Conservation (phyloP, 2,329 filamentous ascomycete genomes). For the Hypocreales sp. region DNA sequence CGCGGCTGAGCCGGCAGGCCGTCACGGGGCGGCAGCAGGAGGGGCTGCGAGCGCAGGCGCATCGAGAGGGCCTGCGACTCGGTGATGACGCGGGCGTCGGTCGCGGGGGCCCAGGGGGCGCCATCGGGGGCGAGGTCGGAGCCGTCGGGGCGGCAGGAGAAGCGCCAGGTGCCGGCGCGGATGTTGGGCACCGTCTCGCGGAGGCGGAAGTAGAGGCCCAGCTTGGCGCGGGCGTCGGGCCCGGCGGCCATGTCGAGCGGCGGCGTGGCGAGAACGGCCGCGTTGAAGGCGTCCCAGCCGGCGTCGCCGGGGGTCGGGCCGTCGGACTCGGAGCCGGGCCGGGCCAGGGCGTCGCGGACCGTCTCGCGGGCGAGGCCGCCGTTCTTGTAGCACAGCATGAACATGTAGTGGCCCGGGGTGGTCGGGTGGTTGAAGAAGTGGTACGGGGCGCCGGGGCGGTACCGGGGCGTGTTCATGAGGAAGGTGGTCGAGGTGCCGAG, state of each 20-base stretch:
- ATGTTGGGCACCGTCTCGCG: conserved; percentile 95
- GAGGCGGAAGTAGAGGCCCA: conserved; percentile 89
- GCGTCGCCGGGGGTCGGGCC: conserved; percentile 28
- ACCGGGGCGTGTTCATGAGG: conserved; percentile 88
- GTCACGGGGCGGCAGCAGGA: conserved; percentile 43
- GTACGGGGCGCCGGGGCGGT: conserved; percentile 77
- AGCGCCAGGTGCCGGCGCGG: conserved; percentile 73
- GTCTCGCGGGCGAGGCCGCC: conserved; percentile 84
- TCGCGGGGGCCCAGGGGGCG: conserved; percentile 30
- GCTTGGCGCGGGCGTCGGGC: conserved; percentile 47
- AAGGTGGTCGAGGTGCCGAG: conserved; percentile 94
- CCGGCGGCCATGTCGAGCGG: conserved; percentile 48
- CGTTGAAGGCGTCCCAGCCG: conserved; percentile 71
- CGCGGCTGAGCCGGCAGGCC: conserved; percentile 68
- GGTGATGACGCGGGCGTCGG: conserved; percentile 75
- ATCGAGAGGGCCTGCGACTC: conserved; percentile 93
- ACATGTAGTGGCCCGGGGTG: conserved; percentile 87
- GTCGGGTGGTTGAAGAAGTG: conserved; percentile 99
- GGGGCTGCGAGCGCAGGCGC: conserved; percentile 64
- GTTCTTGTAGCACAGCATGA: conserved; percentile 99
- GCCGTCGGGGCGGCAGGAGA: conserved; percentile 43
- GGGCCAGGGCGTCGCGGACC: conserved; percentile 66
- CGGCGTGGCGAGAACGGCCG: conserved; percentile 49
- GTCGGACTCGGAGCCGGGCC: too few relatives aligned
- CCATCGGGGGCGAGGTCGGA: conserved; percentile 23